These are phyloP conservation scores for Prunus armeniaca DNA, from an alignment of 306 rosid genomes.

Conservation along the genomic window DNA sequence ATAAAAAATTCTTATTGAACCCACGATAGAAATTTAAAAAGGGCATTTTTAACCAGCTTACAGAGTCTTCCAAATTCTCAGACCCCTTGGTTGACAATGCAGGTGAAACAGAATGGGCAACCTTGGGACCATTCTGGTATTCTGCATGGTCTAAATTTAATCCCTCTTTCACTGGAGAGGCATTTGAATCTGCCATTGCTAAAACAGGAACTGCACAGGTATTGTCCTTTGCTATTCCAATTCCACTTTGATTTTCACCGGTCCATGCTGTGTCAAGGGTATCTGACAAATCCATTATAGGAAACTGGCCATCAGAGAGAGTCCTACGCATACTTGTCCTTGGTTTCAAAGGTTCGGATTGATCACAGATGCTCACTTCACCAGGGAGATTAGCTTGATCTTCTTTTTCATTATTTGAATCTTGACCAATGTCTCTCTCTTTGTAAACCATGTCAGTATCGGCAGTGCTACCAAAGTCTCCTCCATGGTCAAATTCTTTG, in stretches of 20 bases:
- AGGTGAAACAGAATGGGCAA: constrained; percentile 28
- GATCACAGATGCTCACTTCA: constrained; percentile 24
- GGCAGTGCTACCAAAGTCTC: constrained; percentile 29
- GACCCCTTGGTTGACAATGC: constrained; percentile 32
- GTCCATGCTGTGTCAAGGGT: constrained; percentile 94
- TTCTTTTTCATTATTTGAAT: constrained; percentile 32
- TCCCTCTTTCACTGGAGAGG: constrained; percentile 25
- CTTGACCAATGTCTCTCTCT: constrained; percentile 28
- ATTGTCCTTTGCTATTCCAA: constrained; percentile 41
- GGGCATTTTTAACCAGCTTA: constrained; percentile 68
- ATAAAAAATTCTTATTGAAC: constrained; percentile 50
- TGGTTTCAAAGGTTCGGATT: constrained; percentile 35
- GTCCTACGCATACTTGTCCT: constrained; percentile 43
- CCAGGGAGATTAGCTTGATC: constrained; percentile 31
- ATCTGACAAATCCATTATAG: constrained; percentile 62
- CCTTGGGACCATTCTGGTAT: constrained; percentile 43
- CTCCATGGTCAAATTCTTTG: constrained; percentile 32
- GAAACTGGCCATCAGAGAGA: constrained; percentile 70
- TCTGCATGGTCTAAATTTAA: constrained; percentile 42
- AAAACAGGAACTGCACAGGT: constrained; percentile 36
- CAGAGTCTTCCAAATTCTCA: constrained; percentile 58
- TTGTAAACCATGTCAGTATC: constrained; percentile 32
- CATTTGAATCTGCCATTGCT: constrained; percentile 36
- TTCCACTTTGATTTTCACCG: constrained; percentile 50
- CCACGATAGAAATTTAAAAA: constrained; percentile 67